Conservation (phyloP, 257 asterid genomes). For the Gentiana straminea region DNA sequence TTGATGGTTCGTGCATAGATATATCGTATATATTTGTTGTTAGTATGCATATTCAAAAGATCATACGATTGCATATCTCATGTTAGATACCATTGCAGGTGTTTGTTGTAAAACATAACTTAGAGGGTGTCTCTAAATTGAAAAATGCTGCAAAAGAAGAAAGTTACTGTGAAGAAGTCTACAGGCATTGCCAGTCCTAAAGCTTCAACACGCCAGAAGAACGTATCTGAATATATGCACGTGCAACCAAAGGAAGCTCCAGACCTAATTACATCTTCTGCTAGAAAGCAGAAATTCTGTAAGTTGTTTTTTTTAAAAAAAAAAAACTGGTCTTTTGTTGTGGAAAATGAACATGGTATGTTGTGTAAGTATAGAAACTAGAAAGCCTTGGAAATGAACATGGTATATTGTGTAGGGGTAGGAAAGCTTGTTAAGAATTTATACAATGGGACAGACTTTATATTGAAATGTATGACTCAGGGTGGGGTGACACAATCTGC, state of each 20-base stretch:
- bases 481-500: no score
- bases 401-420: background rate
- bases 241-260: slow-evolving; percentile 56
- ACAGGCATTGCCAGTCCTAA: slow-evolving; percentile 54
- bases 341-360: background rate
- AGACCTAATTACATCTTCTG: slow-evolving; percentile 77
- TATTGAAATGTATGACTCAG: no score
- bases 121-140: slow-evolving; percentile 11
- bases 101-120: slow-evolving; percentile 17
- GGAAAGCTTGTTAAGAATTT: background rate
- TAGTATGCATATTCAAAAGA: no score
- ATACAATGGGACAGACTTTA: no score
- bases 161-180: slow-evolving; percentile 36
- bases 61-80: no score
- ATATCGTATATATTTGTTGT: no score
- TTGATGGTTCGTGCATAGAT: no score
- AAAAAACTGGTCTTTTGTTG: background rate
- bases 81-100: background rate
- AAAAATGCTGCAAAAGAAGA: slow-evolving; percentile 69
- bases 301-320: slow-evolving; percentile 4
- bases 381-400: background rate
- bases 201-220: slow-evolving; percentile 56
- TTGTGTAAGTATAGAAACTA: no score
- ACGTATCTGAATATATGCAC: slow-evolving; percentile 43
- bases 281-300: slow-evolving; percentile 82